Evolutionary conservation across 192 early-diverging fungal genomes (phyloP).

Genomic region (Backusella luteola): DNA sequence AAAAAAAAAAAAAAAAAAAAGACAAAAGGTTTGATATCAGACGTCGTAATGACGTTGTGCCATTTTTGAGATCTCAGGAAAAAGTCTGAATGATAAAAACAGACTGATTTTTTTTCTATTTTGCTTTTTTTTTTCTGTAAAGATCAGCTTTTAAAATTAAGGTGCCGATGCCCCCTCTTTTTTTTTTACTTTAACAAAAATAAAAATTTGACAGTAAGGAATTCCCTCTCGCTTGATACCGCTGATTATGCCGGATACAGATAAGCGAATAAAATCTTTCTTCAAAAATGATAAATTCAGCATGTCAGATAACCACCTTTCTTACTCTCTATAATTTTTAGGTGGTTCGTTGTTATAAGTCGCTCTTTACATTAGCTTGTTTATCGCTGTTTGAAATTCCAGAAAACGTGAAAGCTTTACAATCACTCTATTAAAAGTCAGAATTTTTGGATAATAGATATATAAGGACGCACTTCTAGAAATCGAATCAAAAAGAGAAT

Average conservation of each 20-base stretch:
- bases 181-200: not conserved
- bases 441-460: not conserved
- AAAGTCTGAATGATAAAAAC: not conserved
- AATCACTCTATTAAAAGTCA: not conserved
- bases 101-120: not conserved
- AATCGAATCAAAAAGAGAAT: not conserved
- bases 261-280: not conserved
- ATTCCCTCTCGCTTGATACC: not conserved
- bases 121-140: not conserved
- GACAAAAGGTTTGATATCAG: not conserved
- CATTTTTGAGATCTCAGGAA: not conserved
- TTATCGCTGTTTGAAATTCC: not conserved
- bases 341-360: not conserved
- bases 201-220: not conserved
- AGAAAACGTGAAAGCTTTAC: not conserved
- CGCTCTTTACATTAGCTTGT: conserved; percentile 5
- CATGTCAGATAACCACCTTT: not conserved
- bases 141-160: not conserved
- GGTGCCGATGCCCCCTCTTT: not conserved
- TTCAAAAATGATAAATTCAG: not conserved
- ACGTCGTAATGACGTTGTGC: not conserved
- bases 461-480: not conserved
- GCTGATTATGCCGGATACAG: not conserved
- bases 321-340: not conserved
- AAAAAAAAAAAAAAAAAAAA: not conserved